Percentiles rank a stretch among this genome's conserved stretches.
Evolutionary conservation across 352 stramenopile genomes (phyloP).

Genomic region (Pythium guiyangense): DNA sequence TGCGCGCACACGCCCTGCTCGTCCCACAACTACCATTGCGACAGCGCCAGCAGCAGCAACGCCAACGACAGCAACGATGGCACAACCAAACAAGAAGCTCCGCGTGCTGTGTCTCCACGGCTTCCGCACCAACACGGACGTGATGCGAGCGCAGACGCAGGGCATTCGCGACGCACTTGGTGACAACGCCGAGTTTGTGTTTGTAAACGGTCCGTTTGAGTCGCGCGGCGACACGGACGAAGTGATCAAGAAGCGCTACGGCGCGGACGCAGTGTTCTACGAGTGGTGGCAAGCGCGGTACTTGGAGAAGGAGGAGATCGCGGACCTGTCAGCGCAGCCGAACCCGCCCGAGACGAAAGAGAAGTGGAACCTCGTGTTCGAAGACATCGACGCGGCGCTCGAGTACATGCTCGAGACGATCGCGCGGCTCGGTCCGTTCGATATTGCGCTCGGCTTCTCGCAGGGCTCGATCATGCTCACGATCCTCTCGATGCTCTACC

Average conservation of each 20-base stretch:
- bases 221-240: slow-evolving; percentile 20
- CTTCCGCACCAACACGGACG: slow-evolving; percentile 45
- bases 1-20: too few relatives aligned
- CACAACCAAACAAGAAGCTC: slow-evolving; percentile 17
- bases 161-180: slow-evolving; percentile 31
- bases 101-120: slow-evolving; percentile 51
- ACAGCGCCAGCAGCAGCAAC: too few relatives aligned
- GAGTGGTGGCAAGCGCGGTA: slow-evolving; percentile 41
- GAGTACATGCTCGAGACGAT: slow-evolving; percentile 39
- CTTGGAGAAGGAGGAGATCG: slow-evolving; percentile 17
- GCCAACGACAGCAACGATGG: background rate
- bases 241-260: slow-evolving; percentile 19
- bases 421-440: slow-evolving; percentile 30
- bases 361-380: slow-evolving; percentile 27
- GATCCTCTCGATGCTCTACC: slow-evolving; percentile 30
- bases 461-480: slow-evolving; percentile 48
- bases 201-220: slow-evolving; percentile 30
- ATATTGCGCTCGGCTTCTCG: slow-evolving; percentile 54
- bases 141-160: slow-evolving; percentile 46
- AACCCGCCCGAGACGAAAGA: slow-evolving; percentile 15
- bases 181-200: slow-evolving; percentile 32
- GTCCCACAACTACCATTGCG: too few relatives aligned
- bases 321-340: slow-evolving; percentile 13
- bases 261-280: slow-evolving; percentile 32
- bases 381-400: slow-evolving; percentile 31